Evolutionary conservation across 768 basidiomycete genomes (phyloP), one percentile per base, ranked within the genome.

Genomic region (Trametes meyenii): DNA sequence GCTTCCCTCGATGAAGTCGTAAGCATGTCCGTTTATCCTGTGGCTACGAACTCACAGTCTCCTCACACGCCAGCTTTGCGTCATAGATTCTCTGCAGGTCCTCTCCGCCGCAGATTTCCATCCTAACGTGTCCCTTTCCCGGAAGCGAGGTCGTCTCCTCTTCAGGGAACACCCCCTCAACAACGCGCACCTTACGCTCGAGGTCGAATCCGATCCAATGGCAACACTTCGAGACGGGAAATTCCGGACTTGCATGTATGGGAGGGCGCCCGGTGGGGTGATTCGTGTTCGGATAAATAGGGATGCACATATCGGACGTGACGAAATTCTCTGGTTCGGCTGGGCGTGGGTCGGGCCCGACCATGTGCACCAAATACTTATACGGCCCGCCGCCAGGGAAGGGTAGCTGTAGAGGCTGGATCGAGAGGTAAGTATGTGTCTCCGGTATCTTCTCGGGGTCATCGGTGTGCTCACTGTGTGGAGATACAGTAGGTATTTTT

Each of bases 261-360:
- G 52, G 39, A 12, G 13, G n/a, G 24, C 40, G 26, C 21, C 5
- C 29, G 8, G 29, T 3, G 14, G 58, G 39, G 21, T 36, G 50
- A 29, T 14, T 6, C 4, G 49, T 51, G 58, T 59, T 59, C 4
- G 58, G 58, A 23, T 35, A 44, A 50, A 59, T 51, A 11, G 58
- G 58, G 19, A 45, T 36, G 13, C 26, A 50, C 58, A 59, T 59
- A 42, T 59, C 58, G n/a, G 39, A 24, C 12, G 50, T 36, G 49
- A 59, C 26, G 33, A 26, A 42, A 5, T 24, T 24, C 26, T 43
- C 50, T 2, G 59, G 59, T 3, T 48, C 45, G 11, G 35, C 36
- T 4, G 59, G 59, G 14, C 59, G 59, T 13, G 49, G 46, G 13
- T 45, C 52, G 10, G 51, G 59, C 8, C 52, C 59, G 16, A 60